Evolutionary conservation across 345 rosid genomes (phyloP).

Genomic region (Populus euphratica): DNA sequence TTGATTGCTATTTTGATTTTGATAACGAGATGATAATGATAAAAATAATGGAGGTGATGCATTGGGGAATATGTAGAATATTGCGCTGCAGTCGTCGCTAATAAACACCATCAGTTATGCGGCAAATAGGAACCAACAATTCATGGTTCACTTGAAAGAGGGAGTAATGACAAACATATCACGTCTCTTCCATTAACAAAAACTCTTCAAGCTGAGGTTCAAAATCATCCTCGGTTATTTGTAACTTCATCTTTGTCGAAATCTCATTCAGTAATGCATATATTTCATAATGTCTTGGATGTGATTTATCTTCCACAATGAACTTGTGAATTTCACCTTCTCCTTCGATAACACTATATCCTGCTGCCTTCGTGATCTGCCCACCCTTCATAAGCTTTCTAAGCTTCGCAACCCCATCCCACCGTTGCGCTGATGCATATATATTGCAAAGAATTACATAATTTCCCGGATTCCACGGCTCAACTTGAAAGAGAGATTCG

Average conservation of each 20-base stretch:
- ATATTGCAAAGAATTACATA: constrained; percentile 68
- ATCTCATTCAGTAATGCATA: constrained; percentile 41
- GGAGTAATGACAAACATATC: not conserved
- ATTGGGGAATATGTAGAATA: no score
- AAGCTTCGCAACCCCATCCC: constrained; percentile 68
- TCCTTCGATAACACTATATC: constrained; percentile 61
- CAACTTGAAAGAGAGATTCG: constrained; percentile 53
- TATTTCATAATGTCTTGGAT: constrained; percentile 49
- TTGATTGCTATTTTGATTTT: no score
- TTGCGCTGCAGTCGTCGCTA: no score
- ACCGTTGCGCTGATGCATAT: constrained; percentile 49
- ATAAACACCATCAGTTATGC: no score
- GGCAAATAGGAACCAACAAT: no score
- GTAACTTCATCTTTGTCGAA: constrained; percentile 34
- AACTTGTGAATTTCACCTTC: constrained; percentile 61
- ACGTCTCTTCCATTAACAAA: constrained; percentile 19
- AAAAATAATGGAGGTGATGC: no score
- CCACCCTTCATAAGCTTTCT: constrained; percentile 67
- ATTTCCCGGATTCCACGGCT: constrained; percentile 80
- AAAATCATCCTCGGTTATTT: constrained; percentile 22
- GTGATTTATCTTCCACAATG: constrained; percentile 64
- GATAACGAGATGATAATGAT: no score
- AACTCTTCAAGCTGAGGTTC: constrained; percentile 33
- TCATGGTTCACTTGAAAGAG: not conserved
- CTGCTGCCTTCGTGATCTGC: constrained; percentile 64